phyloP scores from a whole-genome alignment of 345 rosid genomes.

The Arabidopsis suecica region DNA sequence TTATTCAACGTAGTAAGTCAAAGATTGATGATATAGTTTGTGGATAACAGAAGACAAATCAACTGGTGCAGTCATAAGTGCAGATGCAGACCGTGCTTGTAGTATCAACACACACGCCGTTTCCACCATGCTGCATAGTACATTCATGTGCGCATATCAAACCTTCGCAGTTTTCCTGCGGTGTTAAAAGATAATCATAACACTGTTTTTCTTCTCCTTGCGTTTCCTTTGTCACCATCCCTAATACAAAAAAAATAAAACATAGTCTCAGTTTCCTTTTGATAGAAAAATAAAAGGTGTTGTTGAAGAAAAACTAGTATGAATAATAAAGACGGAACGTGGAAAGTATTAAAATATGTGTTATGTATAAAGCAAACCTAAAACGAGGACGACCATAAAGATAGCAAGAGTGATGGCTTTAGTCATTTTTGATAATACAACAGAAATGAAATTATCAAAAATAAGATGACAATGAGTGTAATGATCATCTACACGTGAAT shows the following conservation, averaged over 20 bases:
- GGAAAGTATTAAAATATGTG: not conserved
- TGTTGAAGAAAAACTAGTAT: too few relatives aligned
- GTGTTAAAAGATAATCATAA: not conserved
- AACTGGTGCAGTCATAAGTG: not conserved
- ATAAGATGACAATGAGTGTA: not conserved
- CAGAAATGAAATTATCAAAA: not conserved
- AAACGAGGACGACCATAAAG: conserved; percentile 5
- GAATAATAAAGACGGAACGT: not conserved
- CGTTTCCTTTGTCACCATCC: conserved; percentile 1
- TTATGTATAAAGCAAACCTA: conserved; percentile 23
- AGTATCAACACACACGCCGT: not conserved
- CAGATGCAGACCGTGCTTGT: not conserved
- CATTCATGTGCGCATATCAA: not conserved
- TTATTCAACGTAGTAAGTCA: not conserved
- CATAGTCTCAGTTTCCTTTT: not conserved
- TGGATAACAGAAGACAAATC: not conserved
- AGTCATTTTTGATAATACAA: conserved; percentile 7
- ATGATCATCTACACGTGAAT: not conserved
- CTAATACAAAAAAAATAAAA: not conserved
- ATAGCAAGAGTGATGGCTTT: not conserved
- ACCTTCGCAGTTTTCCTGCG: not conserved
- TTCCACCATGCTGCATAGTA: not conserved
- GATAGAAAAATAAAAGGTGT: not conserved
- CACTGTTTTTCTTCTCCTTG: not conserved
- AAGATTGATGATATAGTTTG: not conserved